phyloP scores from a whole-genome alignment of 164 flowering plant genomes.

The Aristolochia contorta region DNA sequence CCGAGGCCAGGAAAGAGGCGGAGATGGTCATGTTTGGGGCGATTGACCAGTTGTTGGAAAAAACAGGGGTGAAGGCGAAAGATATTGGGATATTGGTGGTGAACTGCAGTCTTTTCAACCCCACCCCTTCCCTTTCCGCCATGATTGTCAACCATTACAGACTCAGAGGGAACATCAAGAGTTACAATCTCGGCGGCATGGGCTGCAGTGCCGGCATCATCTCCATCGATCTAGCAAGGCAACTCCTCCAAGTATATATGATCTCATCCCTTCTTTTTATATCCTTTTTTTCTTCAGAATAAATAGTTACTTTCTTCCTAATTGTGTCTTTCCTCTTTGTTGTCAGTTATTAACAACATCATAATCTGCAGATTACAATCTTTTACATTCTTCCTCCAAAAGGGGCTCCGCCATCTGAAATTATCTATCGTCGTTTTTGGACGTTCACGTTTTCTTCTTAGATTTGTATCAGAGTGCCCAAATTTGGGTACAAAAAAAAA shows the following conservation, averaged over 20 bases:
- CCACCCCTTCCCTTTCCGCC: slow-evolving; percentile 73
- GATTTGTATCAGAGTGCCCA: too few species aligned
- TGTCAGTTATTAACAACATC: too few species aligned
- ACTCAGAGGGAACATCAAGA: slow-evolving; percentile 64
- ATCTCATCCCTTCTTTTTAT: not conserved
- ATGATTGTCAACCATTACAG: slow-evolving; percentile 75
- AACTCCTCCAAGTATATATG: slow-evolving; percentile 56
- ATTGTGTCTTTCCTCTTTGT: too few species aligned
- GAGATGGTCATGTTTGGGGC: slow-evolving; percentile 77
- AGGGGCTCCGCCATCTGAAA: too few species aligned
- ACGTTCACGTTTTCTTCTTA: too few species aligned
- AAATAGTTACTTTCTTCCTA: too few species aligned
- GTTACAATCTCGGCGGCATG: slow-evolving; percentile 83
- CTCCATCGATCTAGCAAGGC: slow-evolving; percentile 78
- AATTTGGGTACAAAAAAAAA: too few species aligned
- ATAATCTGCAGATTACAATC: not conserved
- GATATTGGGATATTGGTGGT: slow-evolving; percentile 78
- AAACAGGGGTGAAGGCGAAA: slow-evolving; percentile 58
- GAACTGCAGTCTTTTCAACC: slow-evolving; percentile 70
- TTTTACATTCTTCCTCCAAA: not conserved
- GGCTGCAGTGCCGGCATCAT: slow-evolving; percentile 88
- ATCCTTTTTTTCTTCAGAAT: too few species aligned
- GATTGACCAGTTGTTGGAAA: slow-evolving; percentile 50
- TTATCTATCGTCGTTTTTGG: too few species aligned
- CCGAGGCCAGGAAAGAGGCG: slow-evolving; percentile 78